phyloP scores from a whole-genome alignment of 352 stramenopile genomes.

The Phytophthora pluvialis region DNA sequence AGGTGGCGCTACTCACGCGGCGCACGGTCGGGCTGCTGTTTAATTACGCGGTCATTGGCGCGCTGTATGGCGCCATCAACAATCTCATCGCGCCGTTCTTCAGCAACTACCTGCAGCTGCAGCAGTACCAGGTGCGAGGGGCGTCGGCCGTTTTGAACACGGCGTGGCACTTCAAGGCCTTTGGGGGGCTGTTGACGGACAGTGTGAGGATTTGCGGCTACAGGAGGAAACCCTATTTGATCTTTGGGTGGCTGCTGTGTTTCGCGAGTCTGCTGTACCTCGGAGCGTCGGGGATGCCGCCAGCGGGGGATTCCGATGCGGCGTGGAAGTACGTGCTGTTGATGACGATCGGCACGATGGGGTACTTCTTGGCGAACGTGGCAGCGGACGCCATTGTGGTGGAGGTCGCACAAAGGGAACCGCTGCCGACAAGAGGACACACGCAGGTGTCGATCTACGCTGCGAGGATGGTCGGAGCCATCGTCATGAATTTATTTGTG shows the following conservation, averaged over 20 bases:
- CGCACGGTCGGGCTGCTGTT: constrained; percentile 62
- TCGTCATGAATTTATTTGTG: constrained; percentile 60
- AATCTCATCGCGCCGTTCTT: constrained; percentile 61
- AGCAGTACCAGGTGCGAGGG: constrained; percentile 65
- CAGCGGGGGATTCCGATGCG: constrained; percentile 3
- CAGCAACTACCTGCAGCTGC: constrained; percentile 65
- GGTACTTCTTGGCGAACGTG: constrained; percentile 89
- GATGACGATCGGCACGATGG: constrained; percentile 83
- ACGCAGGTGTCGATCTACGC: constrained; percentile 64
- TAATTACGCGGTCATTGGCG: constrained; percentile 73
- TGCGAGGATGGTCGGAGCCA: constrained; percentile 50
- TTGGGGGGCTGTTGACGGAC: constrained; percentile 70
- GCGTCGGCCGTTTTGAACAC: constrained; percentile 59
- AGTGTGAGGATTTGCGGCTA: constrained; percentile 65
- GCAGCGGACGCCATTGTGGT: constrained; percentile 84
- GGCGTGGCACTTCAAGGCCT: constrained; percentile 71
- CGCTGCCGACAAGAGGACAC: constrained; percentile 53
- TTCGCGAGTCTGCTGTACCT: constrained; percentile 46
- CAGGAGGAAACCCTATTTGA: constrained; percentile 72
- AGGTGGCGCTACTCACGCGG: constrained; percentile 52
- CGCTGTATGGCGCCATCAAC: constrained; percentile 73
- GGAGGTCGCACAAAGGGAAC: constrained; percentile 71
- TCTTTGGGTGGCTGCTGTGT: constrained; percentile 63
- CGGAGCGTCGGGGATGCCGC: constrained; percentile 12
- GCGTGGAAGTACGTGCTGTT: constrained; percentile 71